Evolutionary conservation across 768 basidiomycete species (phyloP).

Genomic region (Cystofilobasidium macerans): DNA sequence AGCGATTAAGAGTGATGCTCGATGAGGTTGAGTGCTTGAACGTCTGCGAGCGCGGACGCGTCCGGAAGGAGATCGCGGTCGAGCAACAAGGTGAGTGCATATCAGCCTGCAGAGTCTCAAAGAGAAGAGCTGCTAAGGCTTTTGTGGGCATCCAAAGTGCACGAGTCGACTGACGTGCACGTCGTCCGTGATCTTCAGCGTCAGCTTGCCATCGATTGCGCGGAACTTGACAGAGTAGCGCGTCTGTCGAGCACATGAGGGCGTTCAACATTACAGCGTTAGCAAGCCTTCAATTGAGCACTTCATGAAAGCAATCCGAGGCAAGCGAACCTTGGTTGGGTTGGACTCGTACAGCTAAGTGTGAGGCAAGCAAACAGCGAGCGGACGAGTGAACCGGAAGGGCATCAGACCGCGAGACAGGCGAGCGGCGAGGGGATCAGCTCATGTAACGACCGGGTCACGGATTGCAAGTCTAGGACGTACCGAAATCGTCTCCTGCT

Average conservation of each 20-base stretch:
- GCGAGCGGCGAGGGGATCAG: too few species aligned
- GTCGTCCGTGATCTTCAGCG: constrained; percentile 89
- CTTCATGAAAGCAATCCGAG: constrained; percentile 10
- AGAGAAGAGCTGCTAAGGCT: too few species aligned
- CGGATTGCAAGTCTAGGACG: not conserved
- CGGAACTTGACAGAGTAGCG: constrained; percentile 90
- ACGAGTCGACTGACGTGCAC: constrained; percentile 55
- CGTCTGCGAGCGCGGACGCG: constrained; percentile 48
- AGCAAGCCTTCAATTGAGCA: too few species aligned
- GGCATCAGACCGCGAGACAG: constrained; percentile 2
- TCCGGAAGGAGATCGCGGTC: not conserved
- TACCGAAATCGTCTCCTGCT: constrained; percentile 29
- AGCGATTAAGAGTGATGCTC: constrained; percentile 88
- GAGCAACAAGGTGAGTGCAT: not conserved
- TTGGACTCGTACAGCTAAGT: constrained; percentile 52
- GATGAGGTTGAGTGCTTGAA: constrained; percentile 93
- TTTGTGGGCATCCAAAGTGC: not conserved
- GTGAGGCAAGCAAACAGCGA: constrained; percentile 36
- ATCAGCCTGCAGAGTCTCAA: too few species aligned
- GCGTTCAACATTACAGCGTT: too few species aligned
- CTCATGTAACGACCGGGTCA: too few species aligned
- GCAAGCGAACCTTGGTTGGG: constrained; percentile 5
- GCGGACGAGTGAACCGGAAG: not conserved
- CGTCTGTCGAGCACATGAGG: constrained; percentile 44
- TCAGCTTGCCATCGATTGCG: constrained; percentile 69